Conservation (phyloP, 1,284 basidiomycete species). For the Farysia itapuensis region DNA sequence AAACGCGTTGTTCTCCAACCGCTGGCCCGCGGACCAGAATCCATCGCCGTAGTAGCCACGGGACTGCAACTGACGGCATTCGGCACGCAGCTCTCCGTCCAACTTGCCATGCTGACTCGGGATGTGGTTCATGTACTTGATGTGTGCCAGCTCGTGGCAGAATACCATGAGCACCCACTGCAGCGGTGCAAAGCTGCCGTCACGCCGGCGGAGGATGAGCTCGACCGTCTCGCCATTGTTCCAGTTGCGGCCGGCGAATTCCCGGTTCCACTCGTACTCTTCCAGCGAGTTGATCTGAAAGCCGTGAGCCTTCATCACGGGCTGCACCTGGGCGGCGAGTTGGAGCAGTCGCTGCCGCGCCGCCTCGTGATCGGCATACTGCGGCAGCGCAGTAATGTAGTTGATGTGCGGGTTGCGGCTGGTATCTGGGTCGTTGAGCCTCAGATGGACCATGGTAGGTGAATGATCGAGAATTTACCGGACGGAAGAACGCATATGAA, state of each 20-base stretch:
- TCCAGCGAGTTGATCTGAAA: slow-evolving; percentile 49
- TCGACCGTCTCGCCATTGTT: slow-evolving; percentile 49
- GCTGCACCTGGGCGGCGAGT: slow-evolving; percentile 46
- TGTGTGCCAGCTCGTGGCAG: slow-evolving; percentile 49
- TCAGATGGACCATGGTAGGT: slow-evolving; percentile 40
- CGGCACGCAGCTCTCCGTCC: slow-evolving; percentile 27
- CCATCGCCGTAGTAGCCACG: slow-evolving; percentile 49
- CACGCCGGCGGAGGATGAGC: slow-evolving; percentile 33
- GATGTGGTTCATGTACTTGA: slow-evolving; percentile 50
- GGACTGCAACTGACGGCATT: slow-evolving; percentile 30
- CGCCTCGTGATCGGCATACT: slow-evolving; percentile 20
- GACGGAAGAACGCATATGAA: too few species aligned
- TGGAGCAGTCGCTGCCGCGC: slow-evolving; percentile 31
- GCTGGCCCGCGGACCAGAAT: slow-evolving; percentile 44
- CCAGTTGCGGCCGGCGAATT: slow-evolving; percentile 50
- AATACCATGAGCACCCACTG: slow-evolving; percentile 45
- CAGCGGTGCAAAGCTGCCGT: slow-evolving; percentile 38
- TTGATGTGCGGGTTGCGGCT: slow-evolving; percentile 46
- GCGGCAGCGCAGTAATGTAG: slow-evolving; percentile 40
- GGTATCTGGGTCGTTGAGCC: slow-evolving; percentile 45
- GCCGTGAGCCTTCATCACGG: slow-evolving; percentile 44
- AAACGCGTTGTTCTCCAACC: slow-evolving; percentile 30
- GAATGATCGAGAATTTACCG: too few species aligned
- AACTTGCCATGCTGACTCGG: slow-evolving; percentile 43
- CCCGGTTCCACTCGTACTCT: slow-evolving; percentile 45